A percentile compares a stretch with the other conserved stretches of the same genome.
Conservation (phyloP, 257 asterid species). For the Solanum sitiens region DNA sequence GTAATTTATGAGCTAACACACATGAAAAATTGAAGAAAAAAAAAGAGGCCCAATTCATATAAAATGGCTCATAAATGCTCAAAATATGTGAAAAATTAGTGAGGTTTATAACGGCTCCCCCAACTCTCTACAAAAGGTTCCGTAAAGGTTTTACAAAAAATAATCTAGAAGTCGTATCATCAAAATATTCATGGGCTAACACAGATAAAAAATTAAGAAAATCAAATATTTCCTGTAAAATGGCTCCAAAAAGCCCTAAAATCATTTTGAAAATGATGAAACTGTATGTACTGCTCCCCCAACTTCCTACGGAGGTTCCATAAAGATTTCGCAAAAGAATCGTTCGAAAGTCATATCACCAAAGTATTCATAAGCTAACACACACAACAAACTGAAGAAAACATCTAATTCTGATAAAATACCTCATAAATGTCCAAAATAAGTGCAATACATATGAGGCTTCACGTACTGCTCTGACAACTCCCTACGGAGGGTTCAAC, state of each 20-base stretch:
- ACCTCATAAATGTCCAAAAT: too few species aligned
- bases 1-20: not conserved
- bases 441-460: too few species aligned
- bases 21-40: not conserved
- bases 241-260: not conserved
- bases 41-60: too few species aligned
- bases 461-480: too few species aligned
- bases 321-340: too few species aligned
- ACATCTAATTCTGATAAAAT: too few species aligned
- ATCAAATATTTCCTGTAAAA: too few species aligned
- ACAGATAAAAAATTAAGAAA: too few species aligned
- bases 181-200: not conserved
- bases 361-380: not conserved
- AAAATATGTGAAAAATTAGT: not conserved
- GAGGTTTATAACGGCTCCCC: not conserved
- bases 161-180: not conserved
- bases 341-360: accelerated
- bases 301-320: not conserved
- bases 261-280: not conserved
- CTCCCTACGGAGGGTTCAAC: too few species aligned
- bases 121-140: not conserved
- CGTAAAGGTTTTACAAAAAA: not conserved
- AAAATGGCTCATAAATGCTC: not conserved
- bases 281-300: not conserved
- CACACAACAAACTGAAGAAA: too few species aligned